Percentiles rank a stretch among this genome's conserved stretches.
Conservation (phyloP, 306 rosid genomes). For the Morella rubra region DNA sequence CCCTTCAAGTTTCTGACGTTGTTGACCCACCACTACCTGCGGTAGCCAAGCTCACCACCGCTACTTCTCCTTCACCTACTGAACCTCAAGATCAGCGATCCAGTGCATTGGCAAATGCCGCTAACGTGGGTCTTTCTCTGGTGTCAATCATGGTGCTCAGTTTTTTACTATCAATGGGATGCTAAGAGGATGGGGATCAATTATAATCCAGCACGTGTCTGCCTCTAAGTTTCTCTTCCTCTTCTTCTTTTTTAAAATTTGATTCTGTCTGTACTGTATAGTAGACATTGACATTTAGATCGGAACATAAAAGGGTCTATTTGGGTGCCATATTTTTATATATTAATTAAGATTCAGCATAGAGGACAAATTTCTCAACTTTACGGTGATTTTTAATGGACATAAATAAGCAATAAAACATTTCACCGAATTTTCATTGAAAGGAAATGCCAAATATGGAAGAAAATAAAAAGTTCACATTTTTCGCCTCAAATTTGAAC, state of each 20-base stretch:
- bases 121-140: slow-evolving; percentile 32
- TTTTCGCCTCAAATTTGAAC: not conserved
- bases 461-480: no score
- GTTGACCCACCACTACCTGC: slow-evolving; percentile 88
- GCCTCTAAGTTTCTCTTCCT: not conserved
- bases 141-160: slow-evolving; percentile 29
- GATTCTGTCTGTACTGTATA: not conserved
- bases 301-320: not conserved
- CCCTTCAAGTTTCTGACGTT: slow-evolving; percentile 41
- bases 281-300: slow-evolving; percentile 1
- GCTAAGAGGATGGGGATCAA: slow-evolving; percentile 22
- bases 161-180: slow-evolving; percentile 22
- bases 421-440: no score
- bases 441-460: no score
- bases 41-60: slow-evolving; percentile 18
- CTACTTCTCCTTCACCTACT: not conserved
- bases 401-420: no score
- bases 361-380: not conserved
- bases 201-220: not conserved
- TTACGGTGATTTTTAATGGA: no score
- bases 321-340: not conserved
- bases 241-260: not conserved
- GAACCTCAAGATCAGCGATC: slow-evolving; percentile 16
- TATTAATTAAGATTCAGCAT: not conserved
- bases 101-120: slow-evolving; percentile 30